Evolutionary conservation across 306 rosid species (phyloP).

Genomic region (Sophora flavescens): DNA sequence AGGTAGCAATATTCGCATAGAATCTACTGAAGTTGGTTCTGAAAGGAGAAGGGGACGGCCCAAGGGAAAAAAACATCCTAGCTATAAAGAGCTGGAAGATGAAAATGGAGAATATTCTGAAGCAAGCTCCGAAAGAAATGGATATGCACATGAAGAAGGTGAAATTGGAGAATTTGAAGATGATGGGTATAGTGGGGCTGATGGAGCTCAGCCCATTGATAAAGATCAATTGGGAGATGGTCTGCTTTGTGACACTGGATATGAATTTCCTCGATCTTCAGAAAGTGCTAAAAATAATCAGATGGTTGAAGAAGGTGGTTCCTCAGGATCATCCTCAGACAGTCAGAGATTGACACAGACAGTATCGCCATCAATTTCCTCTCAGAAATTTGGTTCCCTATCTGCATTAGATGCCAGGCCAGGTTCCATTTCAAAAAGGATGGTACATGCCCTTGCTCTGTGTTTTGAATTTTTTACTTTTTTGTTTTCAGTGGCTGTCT

Average conservation of each 20-base stretch:
- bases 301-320: slow-evolving; percentile 72
- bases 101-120: slow-evolving; percentile 84
- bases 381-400: slow-evolving; percentile 95
- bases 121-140: slow-evolving; percentile 93
- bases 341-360: slow-evolving; percentile 69
- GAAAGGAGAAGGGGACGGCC: slow-evolving; percentile 95
- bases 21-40: slow-evolving; percentile 80
- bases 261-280: slow-evolving; percentile 69
- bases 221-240: slow-evolving; percentile 79
- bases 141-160: slow-evolving; percentile 82
- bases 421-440: slow-evolving; percentile 77
- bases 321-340: slow-evolving; percentile 85
- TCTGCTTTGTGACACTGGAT: slow-evolving; percentile 65
- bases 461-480: slow-evolving; percentile 5
- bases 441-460: slow-evolving; percentile 63
- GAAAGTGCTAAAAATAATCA: slow-evolving; percentile 67
- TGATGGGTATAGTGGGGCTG: slow-evolving; percentile 81
- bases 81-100: slow-evolving; percentile 91
- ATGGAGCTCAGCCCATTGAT: slow-evolving; percentile 63
- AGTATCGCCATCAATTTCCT: slow-evolving; percentile 78
- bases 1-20: slow-evolving; percentile 60
- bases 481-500: slow-evolving; percentile 26
- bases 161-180: slow-evolving; percentile 91
- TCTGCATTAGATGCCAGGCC: slow-evolving; percentile 94
- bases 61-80: slow-evolving; percentile 77